Base-by-base conservation (phyloP, 2,329 filamentous ascomycete species). In the Hymenoscyphus infarciens region DNA sequence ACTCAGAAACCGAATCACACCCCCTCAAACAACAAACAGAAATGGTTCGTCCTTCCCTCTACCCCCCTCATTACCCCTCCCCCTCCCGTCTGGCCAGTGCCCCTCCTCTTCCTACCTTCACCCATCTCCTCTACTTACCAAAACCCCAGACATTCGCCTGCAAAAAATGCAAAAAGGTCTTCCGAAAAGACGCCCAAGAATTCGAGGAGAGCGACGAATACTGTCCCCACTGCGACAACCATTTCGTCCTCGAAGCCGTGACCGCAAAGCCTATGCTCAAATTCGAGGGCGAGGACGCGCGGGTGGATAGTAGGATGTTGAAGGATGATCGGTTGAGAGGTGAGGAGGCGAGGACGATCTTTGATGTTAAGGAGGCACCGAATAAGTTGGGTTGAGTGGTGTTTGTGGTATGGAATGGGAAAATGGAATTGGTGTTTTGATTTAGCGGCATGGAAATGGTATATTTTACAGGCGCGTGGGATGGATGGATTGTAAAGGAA, bases 161-260 rank as follows among this genome's bases (percentile, higher is more conserved):
- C 85, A 99, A 99, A 73, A 99, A 99, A 81, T 99, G 95, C 87
- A 93, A 90, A 71, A 99, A 99, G 79, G 93, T 89, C 77, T 99
- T 99, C 82, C 89, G 95, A 70, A 99, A 98, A 76, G 91, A 99
- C 72, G 89, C 89, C 55, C 80, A 86, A 68, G 91, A 97, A 75
- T 97, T 97, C 72, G 95, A 99, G 70, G 95, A 99, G 71, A 89
- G 91, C 75, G 95, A 99, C 79, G 96, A 99, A 77, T 99, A 96
- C 82, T 99, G 95, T 81, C 96, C 95, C 25, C 91, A 97, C 80
- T 99, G 95, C 81, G 95, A 99, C 75, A 99, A 99, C 79, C 96
- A 99, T 78, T 99, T 93, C 74, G 90, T 99, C 45, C 82, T 99
- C 67, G 93, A 98, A 4, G 96, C 95, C 59, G 78, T 89, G 70